Percentiles rank a stretch among this genome's conserved stretches.
These are phyloP conservation scores for Yamadazyma atmosphaerica DNA, from an alignment of 1,139 yeast genomes.

Conservation along the genomic window DNA sequence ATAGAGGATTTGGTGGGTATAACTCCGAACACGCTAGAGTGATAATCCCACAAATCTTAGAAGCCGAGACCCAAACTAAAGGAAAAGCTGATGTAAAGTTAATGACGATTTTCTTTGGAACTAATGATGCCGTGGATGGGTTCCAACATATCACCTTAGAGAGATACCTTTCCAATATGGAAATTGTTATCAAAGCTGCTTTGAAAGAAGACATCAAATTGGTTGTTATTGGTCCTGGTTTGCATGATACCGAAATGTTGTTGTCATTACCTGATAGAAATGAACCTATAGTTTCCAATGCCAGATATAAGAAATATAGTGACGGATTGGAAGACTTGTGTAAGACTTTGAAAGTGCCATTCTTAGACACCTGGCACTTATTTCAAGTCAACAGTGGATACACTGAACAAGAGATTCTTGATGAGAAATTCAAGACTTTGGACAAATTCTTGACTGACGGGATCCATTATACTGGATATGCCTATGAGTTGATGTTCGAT, in stretches of 20 bases:
- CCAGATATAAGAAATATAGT: conserved; percentile 46
- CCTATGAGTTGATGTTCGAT: conserved; percentile 53
- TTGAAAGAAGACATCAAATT: conserved; percentile 42
- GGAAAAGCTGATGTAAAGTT: conserved; percentile 30
- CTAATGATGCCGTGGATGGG: conserved; percentile 63
- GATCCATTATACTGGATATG: conserved; percentile 63
- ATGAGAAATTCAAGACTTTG: conserved; percentile 17
- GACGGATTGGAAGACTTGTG: conserved; percentile 52
- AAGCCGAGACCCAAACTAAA: conserved; percentile 33
- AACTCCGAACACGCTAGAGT: conserved; percentile 51
- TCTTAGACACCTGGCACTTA: conserved; percentile 51
- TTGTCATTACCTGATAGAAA: conserved; percentile 11
- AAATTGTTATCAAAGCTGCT: conserved; percentile 38
- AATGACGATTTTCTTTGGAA: conserved; percentile 67
- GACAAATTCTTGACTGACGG: conserved; percentile 50
- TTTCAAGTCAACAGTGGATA: conserved; percentile 10
- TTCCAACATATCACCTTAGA: conserved; percentile 56
- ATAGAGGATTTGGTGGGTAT: conserved; percentile 66
- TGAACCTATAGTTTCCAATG: conserved; percentile 17
- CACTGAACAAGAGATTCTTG: conserved; percentile 17
- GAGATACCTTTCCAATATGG: conserved; percentile 49
- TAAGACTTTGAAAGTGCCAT: conserved; percentile 42
- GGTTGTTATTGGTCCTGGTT: conserved; percentile 64
- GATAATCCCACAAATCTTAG: conserved; percentile 49
- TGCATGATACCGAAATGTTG: conserved; percentile 41